Conservation (phyloP, 768 basidiomycete genomes). For the Cyclocybe cylindracea region DNA sequence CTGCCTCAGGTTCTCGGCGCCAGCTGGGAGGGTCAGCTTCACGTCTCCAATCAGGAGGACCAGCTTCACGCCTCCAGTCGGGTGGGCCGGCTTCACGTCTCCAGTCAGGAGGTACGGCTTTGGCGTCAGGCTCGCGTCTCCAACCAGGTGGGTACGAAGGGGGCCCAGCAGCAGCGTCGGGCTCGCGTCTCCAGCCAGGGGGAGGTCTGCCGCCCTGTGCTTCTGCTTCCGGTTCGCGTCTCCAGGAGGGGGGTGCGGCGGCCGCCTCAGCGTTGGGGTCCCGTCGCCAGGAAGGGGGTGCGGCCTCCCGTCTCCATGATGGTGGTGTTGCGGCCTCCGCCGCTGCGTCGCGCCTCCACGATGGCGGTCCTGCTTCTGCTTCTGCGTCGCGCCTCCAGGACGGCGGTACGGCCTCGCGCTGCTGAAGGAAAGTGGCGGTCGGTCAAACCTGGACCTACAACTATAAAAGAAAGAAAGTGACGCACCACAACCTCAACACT, state of each 20-base stretch:
- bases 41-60: constrained; percentile 1
- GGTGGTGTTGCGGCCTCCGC: background rate
- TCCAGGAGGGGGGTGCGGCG: constrained; percentile 10
- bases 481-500: constrained; percentile 15
- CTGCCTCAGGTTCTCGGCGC: background rate
- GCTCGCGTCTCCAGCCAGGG: constrained; percentile 17
- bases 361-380: constrained; percentile 5
- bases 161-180: constrained; percentile 7
- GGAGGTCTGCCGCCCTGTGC: constrained; percentile 8
- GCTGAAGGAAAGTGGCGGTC: background rate
- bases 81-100: constrained; percentile 3
- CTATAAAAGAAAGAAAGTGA: constrained; percentile 2
- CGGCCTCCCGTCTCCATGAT: constrained; percentile 15
- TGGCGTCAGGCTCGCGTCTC: background rate
- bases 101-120: background rate
- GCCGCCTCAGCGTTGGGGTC: constrained; percentile 7
- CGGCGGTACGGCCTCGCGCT: constrained; percentile 3
- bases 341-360: constrained; percentile 10
- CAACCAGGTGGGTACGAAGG: background rate
- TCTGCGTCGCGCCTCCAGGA: constrained; percentile 9
- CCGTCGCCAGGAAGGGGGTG: constrained; percentile 5
- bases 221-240: constrained; percentile 13
- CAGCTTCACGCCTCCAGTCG: background rate
- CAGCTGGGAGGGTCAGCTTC: constrained; percentile 2
- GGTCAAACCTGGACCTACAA: background rate